Evolutionary conservation across 768 basidiomycete species (phyloP).

Genomic region (Harrya chromipes): DNA sequence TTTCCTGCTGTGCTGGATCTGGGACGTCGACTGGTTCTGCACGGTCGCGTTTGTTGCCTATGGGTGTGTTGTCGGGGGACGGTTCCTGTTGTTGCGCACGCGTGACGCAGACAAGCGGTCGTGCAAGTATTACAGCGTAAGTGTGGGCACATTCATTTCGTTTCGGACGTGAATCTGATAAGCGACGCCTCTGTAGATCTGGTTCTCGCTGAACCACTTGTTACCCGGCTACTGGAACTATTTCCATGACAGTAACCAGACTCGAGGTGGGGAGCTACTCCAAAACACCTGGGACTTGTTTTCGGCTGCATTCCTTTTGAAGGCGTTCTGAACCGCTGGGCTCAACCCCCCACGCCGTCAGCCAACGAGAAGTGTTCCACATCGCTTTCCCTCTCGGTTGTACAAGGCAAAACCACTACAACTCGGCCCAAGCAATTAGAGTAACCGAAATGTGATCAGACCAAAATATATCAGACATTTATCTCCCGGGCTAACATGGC

Average conservation of each 20-base stretch:
- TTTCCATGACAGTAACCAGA: constrained; percentile 19
- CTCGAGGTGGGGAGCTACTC: constrained; percentile 18
- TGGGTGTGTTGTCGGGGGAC: constrained; percentile 32
- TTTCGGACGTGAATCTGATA: no score
- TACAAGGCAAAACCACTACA: no score
- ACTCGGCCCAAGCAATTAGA: no score
- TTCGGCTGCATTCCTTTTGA: constrained; percentile 9
- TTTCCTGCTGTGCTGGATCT: constrained; percentile 28
- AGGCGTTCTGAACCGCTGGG: constrained; percentile 6
- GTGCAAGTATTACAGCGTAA: constrained; percentile 38
- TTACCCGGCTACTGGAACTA: constrained; percentile 37
- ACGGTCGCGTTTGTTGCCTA: constrained; percentile 29
- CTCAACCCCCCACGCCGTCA: no score
- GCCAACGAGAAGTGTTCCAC: no score
- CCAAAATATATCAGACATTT: no score
- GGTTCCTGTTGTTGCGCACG: constrained; percentile 31
- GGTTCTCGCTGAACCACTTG: constrained; percentile 35
- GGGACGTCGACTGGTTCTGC: constrained; percentile 32
- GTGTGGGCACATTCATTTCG: constrained; percentile 1
- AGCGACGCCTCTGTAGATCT: constrained; percentile 21
- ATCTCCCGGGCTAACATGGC: no score
- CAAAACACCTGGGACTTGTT: constrained; percentile 20
- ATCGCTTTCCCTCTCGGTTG: no score
- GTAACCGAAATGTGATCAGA: no score
- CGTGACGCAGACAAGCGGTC: constrained; percentile 33